Base-by-base conservation (phyloP, 495 filamentous ascomycete species). In the Penicillium manginii region DNA sequence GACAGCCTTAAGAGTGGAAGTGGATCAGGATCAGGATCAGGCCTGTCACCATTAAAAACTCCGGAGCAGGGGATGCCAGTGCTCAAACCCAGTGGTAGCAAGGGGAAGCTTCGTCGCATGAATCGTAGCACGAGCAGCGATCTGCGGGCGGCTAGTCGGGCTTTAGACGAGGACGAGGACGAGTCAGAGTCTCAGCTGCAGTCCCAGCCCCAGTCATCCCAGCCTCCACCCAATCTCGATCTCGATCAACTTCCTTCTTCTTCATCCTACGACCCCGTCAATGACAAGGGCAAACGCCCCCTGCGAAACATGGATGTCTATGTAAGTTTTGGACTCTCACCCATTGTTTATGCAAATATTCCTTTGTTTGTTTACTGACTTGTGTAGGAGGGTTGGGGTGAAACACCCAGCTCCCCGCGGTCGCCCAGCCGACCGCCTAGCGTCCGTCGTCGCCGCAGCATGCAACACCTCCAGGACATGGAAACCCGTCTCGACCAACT, bases 391-490 rank as follows among this genome's bases (percentile, higher is more conserved):
- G 93, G 90, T 75, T 96, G 86, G 81, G 94, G 96, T 73, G 93
- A 96, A 73, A 91, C 89, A 75, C 91, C 85, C 68, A 90, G 87
- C 63, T 96, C 91, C 67, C 92, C 93, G 64, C 88, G 87, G 70
- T 98, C 96, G 64, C 94, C 94, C 51, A 96, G 92, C 63, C 90
- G 96, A 73, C 93, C 93, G 70, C 92, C 93, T 73, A 97, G 91
- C 81, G 88, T 96, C 81, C 92, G 93, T 59, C 91, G 91, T 68
- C 89, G 92, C 60, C 94, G 94, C 73, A 97, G 92, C 81, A 91
- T 97, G 88, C 94, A 97, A 76, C 86, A 98, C 50, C 82, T 96
- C 46, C 74, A 78, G 70, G 92, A 98, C 55, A 84, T 98, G 42
- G 85, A 90, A 65, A 68, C 81, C 32, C 83, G 81, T 66, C 81